Evolutionary conservation across 768 basidiomycete species (phyloP), one percentile per base, ranked within the genome.

Genomic region (Lactarius psammicola): DNA sequence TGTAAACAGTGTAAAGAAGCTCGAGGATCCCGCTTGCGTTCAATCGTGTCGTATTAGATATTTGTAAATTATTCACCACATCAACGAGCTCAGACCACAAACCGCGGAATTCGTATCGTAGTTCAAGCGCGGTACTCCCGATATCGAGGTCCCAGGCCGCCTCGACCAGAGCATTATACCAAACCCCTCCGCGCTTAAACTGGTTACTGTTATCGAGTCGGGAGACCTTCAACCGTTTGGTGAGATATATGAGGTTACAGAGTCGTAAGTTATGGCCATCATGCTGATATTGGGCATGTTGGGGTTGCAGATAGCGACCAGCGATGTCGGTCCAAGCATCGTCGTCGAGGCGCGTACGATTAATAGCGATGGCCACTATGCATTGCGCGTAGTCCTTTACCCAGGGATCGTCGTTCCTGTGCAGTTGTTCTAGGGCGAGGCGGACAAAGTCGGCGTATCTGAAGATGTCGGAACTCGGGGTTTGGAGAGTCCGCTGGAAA

Each of bases 81-180:
- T n/a, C n/a, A n/a, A n/a, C 57, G 0, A 64, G 36, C 4, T 59
- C 57, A n/a, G 59, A 53, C 63, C 63, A 59, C 3, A 64, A 10
- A n/a, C 13, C 23, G 63, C 57, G 59, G 53, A 64, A 64, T 8
- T 64, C 49, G 20, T n/a, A 17, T 5, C 30, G 13, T 7, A 54
- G 34, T 53, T 38, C 26, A 7, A 46, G 51, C 9, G 30, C 46
- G 17, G 11, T 28, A 18, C 10, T 23, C 0, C 28, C 26, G 11
- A 17, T n/a, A n/a, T n/a, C n/a, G n/a, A n/a, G n/a, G n/a, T n/a
- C n/a, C n/a, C n/a, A n/a, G n/a, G n/a, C n/a, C n/a, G n/a, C 23
- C 30, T 38, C 58, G 26, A 3, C 20, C 28, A 64, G 31, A 8
- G 36, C 53, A 34, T 33, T 42, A 31, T 34, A 31, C 9, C 59